Percentiles rank a stretch among this genome's conserved stretches.
Evolutionary conservation across 768 basidiomycete species (phyloP).

Genomic region (Astraeus odoratus): DNA sequence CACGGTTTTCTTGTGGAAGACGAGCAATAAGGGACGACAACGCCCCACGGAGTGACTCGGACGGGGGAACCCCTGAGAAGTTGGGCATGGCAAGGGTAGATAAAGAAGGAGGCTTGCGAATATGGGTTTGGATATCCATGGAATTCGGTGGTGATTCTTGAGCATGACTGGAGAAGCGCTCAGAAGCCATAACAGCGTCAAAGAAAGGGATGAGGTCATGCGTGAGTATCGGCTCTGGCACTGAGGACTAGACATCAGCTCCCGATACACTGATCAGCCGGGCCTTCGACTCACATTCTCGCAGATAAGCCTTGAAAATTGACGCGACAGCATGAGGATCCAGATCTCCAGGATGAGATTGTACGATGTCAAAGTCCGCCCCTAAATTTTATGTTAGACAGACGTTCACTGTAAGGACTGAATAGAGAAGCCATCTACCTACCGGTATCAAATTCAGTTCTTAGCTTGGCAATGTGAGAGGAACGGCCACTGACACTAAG

Average conservation of each 20-base stretch:
- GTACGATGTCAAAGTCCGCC: conserved; percentile 78
- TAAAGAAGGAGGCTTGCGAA: conserved; percentile 75
- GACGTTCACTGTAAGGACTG: no score
- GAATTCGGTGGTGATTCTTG: conserved; percentile 27
- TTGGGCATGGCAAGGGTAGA: conserved; percentile 72
- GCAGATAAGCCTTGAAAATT: conserved; percentile 86
- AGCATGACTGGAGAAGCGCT: conserved; percentile 30
- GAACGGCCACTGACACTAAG: conserved; percentile 75
- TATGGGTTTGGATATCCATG: conserved; percentile 29
- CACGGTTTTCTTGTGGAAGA: conserved; percentile 75
- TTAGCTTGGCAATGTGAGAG: conserved; percentile 68
- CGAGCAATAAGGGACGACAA: conserved; percentile 57
- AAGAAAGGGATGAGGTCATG: conserved; percentile 64
- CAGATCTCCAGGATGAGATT: conserved; percentile 75
- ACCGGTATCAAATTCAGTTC: conserved; percentile 80
- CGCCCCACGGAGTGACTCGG: conserved; percentile 47
- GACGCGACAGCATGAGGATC: conserved; percentile 94
- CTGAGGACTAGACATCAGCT: conserved; percentile 33
- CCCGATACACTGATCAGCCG: background rate
- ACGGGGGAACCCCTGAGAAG: conserved; percentile 56
- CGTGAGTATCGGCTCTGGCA: conserved; percentile 84
- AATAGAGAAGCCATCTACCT: conserved; percentile 17
- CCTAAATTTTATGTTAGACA: conserved; percentile 38
- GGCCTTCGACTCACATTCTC: conserved; percentile 65
- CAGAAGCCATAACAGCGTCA: conserved; percentile 64